These are phyloP conservation scores for Chlamydomonas eustigma DNA, from an alignment of 139 green algal genomes.

Conservation along the genomic window DNA sequence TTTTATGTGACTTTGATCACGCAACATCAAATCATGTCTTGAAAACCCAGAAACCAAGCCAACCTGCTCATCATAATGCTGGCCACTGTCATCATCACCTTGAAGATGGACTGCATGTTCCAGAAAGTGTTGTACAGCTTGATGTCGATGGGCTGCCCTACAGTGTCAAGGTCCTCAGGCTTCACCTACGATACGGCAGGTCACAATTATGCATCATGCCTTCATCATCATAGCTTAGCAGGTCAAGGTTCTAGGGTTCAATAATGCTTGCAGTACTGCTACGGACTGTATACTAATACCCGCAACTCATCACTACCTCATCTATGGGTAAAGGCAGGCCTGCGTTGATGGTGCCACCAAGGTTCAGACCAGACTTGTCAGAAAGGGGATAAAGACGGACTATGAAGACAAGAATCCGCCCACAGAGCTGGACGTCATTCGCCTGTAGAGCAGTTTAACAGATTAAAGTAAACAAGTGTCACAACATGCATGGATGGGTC, in stretches of 20 bases:
- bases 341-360: conserved; percentile 28
- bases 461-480: too few species aligned
- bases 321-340: conserved; percentile 33
- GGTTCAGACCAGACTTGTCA: conserved; percentile 41
- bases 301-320: conserved; percentile 35
- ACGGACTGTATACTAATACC: too few species aligned
- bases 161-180: conserved; percentile 16
- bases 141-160: conserved; percentile 22
- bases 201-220: too few species aligned
- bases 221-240: too few species aligned
- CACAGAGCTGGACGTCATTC: conserved; percentile 32
- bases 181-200: too few species aligned
- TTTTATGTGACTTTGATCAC: too few species aligned
- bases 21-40: neutral
- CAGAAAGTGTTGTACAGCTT: conserved; percentile 74
- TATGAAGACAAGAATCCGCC: conserved; percentile 45
- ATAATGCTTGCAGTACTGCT: too few species aligned
- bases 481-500: too few species aligned
- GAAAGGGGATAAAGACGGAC: conserved; percentile 31
- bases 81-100: conserved; percentile 14
- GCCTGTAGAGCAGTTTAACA: conserved; percentile 20
- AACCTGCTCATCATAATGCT: neutral
- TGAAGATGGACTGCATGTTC: conserved; percentile 57
- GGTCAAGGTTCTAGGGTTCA: too few species aligned
- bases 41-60: neutral